phyloP scores from a whole-genome alignment of 371 early-diverging fungal genomes.

The Apophysomyces elegans region DNA sequence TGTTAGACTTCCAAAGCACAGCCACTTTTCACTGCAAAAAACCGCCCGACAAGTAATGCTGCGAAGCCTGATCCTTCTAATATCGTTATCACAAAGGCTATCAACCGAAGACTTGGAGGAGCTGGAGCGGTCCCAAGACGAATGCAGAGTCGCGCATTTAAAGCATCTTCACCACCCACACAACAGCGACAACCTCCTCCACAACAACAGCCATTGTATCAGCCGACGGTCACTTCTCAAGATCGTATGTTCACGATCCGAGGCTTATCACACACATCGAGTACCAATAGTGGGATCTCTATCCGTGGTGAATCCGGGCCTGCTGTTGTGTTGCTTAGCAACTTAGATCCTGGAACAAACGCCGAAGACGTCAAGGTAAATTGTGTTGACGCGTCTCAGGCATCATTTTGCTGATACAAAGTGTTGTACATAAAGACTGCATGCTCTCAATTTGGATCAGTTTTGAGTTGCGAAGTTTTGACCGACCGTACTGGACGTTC shows the following conservation, averaged over 20 bases:
- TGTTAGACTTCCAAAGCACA: background rate
- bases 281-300: constrained; percentile 24
- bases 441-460: constrained; percentile 43
- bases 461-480: constrained; percentile 43
- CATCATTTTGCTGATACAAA: constrained; percentile 2
- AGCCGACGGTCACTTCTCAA: background rate
- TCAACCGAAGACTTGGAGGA: constrained; percentile 1
- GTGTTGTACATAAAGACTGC: constrained; percentile 26
- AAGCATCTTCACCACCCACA: background rate
- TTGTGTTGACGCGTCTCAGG: background rate
- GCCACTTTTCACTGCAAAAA: constrained; percentile 6
- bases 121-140: background rate
- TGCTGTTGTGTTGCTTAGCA: constrained; percentile 56
- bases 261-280: constrained; percentile 27
- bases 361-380: constrained; percentile 63
- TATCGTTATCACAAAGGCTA: constrained; percentile 25
- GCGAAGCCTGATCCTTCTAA: constrained; percentile 17
- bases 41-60: background rate
- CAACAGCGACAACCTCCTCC: background rate
- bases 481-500: constrained; percentile 45
- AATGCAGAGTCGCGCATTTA: background rate
- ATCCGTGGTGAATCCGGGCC: constrained; percentile 60
- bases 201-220: background rate
- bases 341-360: constrained; percentile 58
- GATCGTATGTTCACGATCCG: constrained; percentile 21